Conservation (phyloP, 768 basidiomycete species). For the Mycena galopus region DNA sequence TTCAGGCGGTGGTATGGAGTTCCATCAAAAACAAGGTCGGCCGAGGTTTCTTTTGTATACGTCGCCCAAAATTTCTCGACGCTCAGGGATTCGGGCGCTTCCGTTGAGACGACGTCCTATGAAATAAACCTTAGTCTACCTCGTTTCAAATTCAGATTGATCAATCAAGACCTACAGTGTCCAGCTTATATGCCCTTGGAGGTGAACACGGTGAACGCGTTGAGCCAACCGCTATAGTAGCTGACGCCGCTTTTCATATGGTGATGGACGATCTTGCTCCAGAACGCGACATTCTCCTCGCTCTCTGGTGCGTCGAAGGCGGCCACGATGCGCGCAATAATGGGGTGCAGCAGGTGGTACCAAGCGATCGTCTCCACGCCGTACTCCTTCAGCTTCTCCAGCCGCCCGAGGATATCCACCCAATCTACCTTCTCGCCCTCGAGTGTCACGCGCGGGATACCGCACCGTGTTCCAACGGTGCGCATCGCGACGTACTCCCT, state of each 20-base stretch:
- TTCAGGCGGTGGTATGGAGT: neutral
- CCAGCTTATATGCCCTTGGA: neutral
- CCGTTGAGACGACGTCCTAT: neutral
- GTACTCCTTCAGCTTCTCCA: constrained; percentile 55
- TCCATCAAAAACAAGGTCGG: neutral
- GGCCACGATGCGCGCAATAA: constrained; percentile 52
- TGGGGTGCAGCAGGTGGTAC: constrained; percentile 55
- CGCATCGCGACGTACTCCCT: neutral
- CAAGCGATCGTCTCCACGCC: constrained; percentile 51
- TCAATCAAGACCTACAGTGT: neutral
- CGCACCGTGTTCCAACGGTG: constrained; percentile 44
- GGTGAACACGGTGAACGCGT: neutral
- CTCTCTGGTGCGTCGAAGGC: neutral
- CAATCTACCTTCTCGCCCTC: constrained; percentile 57
- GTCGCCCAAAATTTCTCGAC: neutral
- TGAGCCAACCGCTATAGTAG: neutral
- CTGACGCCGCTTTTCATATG: neutral
- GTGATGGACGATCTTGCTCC: neutral
- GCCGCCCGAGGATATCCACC: constrained; percentile 47
- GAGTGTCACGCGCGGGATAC: constrained; percentile 60
- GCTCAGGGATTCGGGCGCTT: neutral
- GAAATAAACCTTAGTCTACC: neutral
- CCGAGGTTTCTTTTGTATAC: neutral
- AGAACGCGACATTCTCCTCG: neutral
- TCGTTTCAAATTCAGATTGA: no score